These are phyloP conservation scores for Cyclospora cayetanensis DNA, from an alignment of 169 alveolate species.

Conservation along the genomic window DNA sequence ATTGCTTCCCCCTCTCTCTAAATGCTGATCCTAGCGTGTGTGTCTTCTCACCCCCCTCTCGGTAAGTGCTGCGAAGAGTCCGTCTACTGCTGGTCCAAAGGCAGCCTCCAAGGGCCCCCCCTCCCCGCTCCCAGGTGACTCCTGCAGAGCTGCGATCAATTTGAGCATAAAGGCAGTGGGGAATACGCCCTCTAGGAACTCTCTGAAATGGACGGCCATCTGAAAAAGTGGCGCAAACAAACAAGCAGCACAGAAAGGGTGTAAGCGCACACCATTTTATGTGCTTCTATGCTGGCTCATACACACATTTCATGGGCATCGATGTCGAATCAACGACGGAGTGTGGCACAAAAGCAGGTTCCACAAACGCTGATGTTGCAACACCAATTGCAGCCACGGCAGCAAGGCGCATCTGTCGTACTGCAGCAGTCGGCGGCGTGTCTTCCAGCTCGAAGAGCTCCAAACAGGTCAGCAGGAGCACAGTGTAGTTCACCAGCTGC, in stretches of 20 bases:
- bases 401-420: neutral
- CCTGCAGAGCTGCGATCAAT: neutral
- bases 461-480: slow-evolving; percentile 39
- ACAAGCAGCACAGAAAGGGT: neutral
- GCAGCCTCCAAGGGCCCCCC: neutral
- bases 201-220: neutral
- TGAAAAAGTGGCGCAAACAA: neutral
- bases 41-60: neutral
- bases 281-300: neutral
- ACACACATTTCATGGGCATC: neutral
- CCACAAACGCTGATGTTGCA: neutral
- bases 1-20: neutral
- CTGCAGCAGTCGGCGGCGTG: slow-evolving; percentile 19
- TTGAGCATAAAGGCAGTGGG: neutral
- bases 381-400: neutral
- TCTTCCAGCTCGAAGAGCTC: slow-evolving; percentile 55
- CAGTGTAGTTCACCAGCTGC: slow-evolving; percentile 54
- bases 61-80: neutral
- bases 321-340: neutral
- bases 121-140: neutral
- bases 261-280: neutral
- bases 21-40: neutral
- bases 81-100: neutral
- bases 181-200: slow-evolving; percentile 1
- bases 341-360: neutral